Evolutionary conservation across 495 filamentous ascomycete genomes (phyloP).

Genomic region (Tirmania nivea): DNA sequence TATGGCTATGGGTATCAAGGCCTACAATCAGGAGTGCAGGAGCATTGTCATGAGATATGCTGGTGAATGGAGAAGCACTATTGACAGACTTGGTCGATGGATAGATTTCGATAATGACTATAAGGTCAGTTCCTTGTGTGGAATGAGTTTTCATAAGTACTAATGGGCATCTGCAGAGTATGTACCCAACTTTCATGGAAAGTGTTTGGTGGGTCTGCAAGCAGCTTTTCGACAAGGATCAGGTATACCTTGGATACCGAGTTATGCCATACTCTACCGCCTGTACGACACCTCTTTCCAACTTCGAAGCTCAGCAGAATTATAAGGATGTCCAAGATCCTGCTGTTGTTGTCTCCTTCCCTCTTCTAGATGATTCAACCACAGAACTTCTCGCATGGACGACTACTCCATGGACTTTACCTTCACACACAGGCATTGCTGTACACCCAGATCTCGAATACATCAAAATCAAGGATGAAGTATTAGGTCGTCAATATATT

Average conservation of each 20-base stretch:
- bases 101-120: constrained; percentile 98
- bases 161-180: constrained; percentile 34
- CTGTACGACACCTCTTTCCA: constrained; percentile 71
- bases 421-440: constrained; percentile 61
- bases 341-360: constrained; percentile 77
- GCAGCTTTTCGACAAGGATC: constrained; percentile 67
- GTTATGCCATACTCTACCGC: constrained; percentile 94
- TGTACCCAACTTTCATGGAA: constrained; percentile 92
- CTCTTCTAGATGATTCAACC: constrained; percentile 49
- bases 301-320: constrained; percentile 87
- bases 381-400: constrained; percentile 76
- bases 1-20: constrained; percentile 61
- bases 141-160: background rate
- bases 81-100: constrained; percentile 84
- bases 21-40: constrained; percentile 83
- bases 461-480: constrained; percentile 70
- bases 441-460: constrained; percentile 85
- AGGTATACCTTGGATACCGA: constrained; percentile 69
- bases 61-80: constrained; percentile 70
- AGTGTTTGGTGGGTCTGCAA: constrained; percentile 95
- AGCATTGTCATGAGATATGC: constrained; percentile 90
- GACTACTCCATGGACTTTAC: constrained; percentile 90
- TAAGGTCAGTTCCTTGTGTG: constrained; percentile 37
- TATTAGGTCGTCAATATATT: constrained; percentile 64
- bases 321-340: constrained; percentile 88